A percentile compares a stretch with the other conserved stretches of the same genome.
Conservation (phyloP, 2,329 filamentous ascomycete genomes). For the Talaromyces sp. region DNA sequence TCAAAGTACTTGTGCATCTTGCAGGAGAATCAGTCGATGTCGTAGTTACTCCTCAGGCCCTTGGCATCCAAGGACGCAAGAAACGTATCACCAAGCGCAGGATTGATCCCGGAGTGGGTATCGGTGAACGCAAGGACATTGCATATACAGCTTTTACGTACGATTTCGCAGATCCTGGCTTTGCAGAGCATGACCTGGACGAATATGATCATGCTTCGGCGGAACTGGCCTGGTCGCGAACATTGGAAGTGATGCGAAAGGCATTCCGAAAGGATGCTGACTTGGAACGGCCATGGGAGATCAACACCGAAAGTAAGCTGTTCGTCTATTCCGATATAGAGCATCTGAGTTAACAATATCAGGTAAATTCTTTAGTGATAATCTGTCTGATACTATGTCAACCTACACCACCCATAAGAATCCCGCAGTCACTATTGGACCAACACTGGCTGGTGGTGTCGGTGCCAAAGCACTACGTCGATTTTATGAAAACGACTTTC, state of each 20-base stretch:
- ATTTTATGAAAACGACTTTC: constrained; percentile 60
- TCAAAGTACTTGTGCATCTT: constrained; percentile 59
- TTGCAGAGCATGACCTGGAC: constrained; percentile 69
- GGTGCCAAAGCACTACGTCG: constrained; percentile 42
- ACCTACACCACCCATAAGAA: constrained; percentile 32
- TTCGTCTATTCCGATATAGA: neutral
- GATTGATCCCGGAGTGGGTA: constrained; percentile 53
- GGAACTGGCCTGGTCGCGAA: constrained; percentile 68
- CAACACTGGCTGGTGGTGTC: constrained; percentile 44
- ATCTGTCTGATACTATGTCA: constrained; percentile 32
- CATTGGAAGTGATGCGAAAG: constrained; percentile 57
- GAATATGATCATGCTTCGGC: constrained; percentile 65
- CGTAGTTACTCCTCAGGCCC: constrained; percentile 48
- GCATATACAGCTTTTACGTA: constrained; percentile 52
- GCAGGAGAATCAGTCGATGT: constrained; percentile 53
- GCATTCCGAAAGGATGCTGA: constrained; percentile 54
- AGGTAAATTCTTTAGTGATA: constrained; percentile 36
- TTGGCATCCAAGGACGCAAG: constrained; percentile 54
- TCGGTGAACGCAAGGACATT: constrained; percentile 44
- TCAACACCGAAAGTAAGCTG: constrained; percentile 36
- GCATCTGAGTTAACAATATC: neutral
- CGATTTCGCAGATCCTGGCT: constrained; percentile 59
- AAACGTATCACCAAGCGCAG: constrained; percentile 49
- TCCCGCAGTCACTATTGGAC: constrained; percentile 31
- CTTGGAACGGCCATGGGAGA: constrained; percentile 37